Conservation (phyloP, 257 asterid genomes). For the Fraxinus pennsylvanica region DNA sequence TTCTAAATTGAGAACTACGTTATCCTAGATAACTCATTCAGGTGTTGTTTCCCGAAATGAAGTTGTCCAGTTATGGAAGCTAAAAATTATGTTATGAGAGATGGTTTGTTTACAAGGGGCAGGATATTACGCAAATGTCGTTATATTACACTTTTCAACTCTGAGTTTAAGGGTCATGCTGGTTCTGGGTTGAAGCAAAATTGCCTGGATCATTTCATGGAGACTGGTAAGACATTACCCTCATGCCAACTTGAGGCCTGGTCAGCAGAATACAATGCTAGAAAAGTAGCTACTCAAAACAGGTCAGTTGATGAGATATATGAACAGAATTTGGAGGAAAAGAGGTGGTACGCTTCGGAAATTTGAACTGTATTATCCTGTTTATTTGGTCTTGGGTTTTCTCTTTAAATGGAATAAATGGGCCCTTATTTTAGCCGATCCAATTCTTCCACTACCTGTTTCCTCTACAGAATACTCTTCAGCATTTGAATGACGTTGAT, state of each 20-base stretch:
- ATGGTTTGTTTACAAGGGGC: conserved; percentile 39
- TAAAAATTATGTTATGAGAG: conserved; percentile 38
- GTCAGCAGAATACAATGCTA: conserved; percentile 58
- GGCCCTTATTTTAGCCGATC: conserved; percentile 19
- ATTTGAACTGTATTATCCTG: conserved; percentile 21
- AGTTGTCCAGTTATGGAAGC: conserved; percentile 42
- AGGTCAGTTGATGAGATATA: conserved; percentile 29
- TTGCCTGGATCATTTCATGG: conserved; percentile 46
- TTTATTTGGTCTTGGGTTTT: too few relatives aligned
- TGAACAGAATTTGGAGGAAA: too few relatives aligned
- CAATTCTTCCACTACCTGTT: conserved; percentile 28
- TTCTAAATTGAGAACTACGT: conserved; percentile 33
- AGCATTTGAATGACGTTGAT: conserved; percentile 29
- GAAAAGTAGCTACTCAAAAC: not conserved
- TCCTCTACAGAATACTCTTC: conserved; percentile 10
- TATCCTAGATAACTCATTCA: conserved; percentile 57
- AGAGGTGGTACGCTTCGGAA: conserved; percentile 22
- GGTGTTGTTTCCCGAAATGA: conserved; percentile 43
- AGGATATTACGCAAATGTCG: conserved; percentile 56
- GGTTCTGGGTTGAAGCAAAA: conserved; percentile 36
- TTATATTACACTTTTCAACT: not conserved
- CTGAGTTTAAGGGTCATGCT: not conserved
- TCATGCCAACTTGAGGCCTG: conserved; percentile 74
- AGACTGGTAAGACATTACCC: conserved; percentile 50
- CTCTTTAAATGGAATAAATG: too few relatives aligned